Evolutionary conservation across 176 grass and related monocot genomes (phyloP), one percentile per base, ranked within the genome.

Genomic region (Alloteropsis semialata): DNA sequence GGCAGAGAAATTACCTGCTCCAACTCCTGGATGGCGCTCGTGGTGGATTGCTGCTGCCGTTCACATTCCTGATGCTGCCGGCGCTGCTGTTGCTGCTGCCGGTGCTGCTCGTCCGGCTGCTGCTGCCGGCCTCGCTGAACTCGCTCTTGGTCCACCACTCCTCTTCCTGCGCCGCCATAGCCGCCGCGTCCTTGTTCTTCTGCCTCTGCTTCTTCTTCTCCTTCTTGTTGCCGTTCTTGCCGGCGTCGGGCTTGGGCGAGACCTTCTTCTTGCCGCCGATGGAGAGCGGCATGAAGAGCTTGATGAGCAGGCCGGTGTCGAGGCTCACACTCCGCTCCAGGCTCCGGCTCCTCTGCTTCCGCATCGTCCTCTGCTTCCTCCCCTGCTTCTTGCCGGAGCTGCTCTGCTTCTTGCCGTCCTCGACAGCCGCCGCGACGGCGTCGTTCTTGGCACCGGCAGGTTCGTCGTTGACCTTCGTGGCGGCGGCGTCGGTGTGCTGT

Each of bases 121-220:
- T 91, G 83, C 82, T 80, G 3, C 72, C 87, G 0, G 85, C 82
- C 41, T 91, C 79, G 10, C 79, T 91, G 77, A 86, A 88, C 51
- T 94, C 82, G 48, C 77, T 85, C 81, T 95, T 93, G 42, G 48
- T 90, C 90, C 92, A 98, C 79, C 84, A 86, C 77, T 90, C 91
- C 54, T 85, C 89, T n/a, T 87, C 72, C 38, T 5, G 21, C 24
- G 1, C 13, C 15, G 27, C 13, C 24, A 3, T 2, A 44, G 17
- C 5, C 16, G 42, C 0, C 25, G 1, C 75, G n/a, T 62, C 50
- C 37, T 45, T 65, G 46, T 62, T 61, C 53, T 30, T 19, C 58
- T 37, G 19, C 55, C 67, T 77, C n/a, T 22, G 63, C 74, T 34
- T 10, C 54, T 49, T 0, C 37, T 29, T 15, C 36, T 57, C 75